Percentiles rank a stretch among this genome's conserved stretches.
Conservation (phyloP, 352 stramenopile genomes). For the Pythium inflatum region DNA sequence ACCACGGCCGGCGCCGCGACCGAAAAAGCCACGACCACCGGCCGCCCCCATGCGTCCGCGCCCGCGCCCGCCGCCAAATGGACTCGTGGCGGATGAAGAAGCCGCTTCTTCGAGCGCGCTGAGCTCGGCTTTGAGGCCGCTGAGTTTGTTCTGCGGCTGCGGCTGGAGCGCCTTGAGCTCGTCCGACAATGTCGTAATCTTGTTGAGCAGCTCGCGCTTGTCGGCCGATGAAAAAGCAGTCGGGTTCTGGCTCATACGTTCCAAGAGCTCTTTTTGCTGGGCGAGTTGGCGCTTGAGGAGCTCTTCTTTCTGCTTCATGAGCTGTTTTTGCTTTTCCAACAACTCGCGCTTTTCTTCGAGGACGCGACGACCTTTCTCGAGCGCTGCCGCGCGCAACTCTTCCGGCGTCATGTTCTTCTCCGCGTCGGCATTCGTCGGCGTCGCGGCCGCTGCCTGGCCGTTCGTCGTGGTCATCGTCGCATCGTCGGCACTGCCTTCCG, state of each 20-base stretch:
- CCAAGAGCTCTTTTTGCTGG: slow-evolving; percentile 82
- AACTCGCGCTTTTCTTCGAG: slow-evolving; percentile 88
- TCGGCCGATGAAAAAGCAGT: slow-evolving; percentile 67
- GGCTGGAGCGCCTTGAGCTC: slow-evolving; percentile 68
- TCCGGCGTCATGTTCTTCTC: slow-evolving; percentile 76
- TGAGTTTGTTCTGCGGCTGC: slow-evolving; percentile 52
- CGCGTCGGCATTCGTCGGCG: slow-evolving; percentile 1
- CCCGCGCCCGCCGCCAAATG: slow-evolving; percentile 5
- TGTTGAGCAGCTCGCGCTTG: slow-evolving; percentile 81
- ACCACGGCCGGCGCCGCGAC: slow-evolving; percentile 44
- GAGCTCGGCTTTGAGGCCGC: slow-evolving; percentile 57
- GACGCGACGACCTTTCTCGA: slow-evolving; percentile 82
- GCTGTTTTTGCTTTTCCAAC: slow-evolving; percentile 79
- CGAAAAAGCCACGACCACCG: slow-evolving; percentile 34
- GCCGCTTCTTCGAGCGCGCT: slow-evolving; percentile 23
- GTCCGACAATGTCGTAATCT: slow-evolving; percentile 76
- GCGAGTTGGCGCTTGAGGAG: slow-evolving; percentile 80
- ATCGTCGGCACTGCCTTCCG: background rate
- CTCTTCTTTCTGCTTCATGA: slow-evolving; percentile 86
- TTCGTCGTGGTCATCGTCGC: background rate
- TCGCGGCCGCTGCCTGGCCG: too few relatives aligned
- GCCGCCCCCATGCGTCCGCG: slow-evolving; percentile 32
- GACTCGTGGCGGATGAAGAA: background rate
- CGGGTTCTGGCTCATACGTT: slow-evolving; percentile 82
- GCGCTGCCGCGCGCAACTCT: slow-evolving; percentile 66